Conservation (phyloP, 192 early-diverging fungal genomes). For the Irineochytrium annulatum region DNA sequence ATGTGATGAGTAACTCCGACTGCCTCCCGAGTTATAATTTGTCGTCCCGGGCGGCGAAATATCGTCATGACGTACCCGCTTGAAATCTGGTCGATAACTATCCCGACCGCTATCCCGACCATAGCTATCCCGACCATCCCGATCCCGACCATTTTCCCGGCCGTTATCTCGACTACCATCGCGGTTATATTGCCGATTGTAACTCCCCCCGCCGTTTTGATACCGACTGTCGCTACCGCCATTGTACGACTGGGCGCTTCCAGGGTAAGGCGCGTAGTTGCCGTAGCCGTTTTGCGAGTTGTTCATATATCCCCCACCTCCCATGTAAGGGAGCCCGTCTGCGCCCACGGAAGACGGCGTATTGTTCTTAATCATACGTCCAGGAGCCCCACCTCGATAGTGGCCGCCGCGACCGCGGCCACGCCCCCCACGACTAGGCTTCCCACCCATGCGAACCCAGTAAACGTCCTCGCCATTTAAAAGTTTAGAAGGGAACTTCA, state of each 20-base stretch:
- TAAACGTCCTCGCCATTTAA: slow-evolving; percentile 33
- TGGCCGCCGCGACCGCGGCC: neutral
- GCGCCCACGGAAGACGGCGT: neutral
- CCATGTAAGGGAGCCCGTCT: slow-evolving; percentile 12
- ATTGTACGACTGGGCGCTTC: slow-evolving; percentile 4
- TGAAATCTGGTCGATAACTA: too few species aligned
- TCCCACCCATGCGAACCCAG: slow-evolving; percentile 32
- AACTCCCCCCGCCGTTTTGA: neutral
- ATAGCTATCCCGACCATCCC: too few species aligned
- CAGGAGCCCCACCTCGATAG: slow-evolving; percentile 3
- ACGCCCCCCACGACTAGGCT: slow-evolving; percentile 9
- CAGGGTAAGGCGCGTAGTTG: neutral
- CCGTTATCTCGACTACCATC: too few species aligned
- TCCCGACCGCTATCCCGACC: too few species aligned
- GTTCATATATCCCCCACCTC: slow-evolving; percentile 18
- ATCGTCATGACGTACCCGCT: too few species aligned
- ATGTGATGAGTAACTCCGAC: too few species aligned
- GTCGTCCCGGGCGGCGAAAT: too few species aligned
- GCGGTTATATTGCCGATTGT: too few species aligned
- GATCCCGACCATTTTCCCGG: too few species aligned
- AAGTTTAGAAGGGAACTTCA: slow-evolving; percentile 16
- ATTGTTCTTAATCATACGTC: slow-evolving; percentile 15
- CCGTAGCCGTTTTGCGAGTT: slow-evolving; percentile 12
- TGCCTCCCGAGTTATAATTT: too few species aligned
- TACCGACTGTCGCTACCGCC: slow-evolving; percentile 3